These are phyloP conservation scores for Mycotypha africana DNA, from an alignment of 371 early-diverging fungal species.

Conservation along the genomic window DNA sequence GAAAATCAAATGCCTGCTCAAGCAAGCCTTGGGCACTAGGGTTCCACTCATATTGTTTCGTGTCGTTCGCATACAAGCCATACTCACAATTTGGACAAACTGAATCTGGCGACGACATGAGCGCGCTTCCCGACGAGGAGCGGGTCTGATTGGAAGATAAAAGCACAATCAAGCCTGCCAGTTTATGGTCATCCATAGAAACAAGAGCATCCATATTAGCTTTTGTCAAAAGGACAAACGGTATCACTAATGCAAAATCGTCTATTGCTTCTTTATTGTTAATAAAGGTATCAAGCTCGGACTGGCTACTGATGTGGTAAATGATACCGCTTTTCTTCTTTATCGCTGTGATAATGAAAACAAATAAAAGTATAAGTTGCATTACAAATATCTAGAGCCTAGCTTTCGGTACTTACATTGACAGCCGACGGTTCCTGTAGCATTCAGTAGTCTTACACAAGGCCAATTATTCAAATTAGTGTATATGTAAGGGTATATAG, in stretches of 20 bases:
- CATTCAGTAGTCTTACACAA: slow-evolving; percentile 57
- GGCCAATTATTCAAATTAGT: slow-evolving; percentile 50
- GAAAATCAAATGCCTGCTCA: slow-evolving; percentile 52
- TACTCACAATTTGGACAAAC: slow-evolving; percentile 68
- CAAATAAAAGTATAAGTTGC: too few relatives aligned
- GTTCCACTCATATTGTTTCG: slow-evolving; percentile 62
- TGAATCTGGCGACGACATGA: slow-evolving; percentile 50
- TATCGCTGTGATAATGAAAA: slow-evolving; percentile 13
- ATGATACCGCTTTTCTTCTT: slow-evolving; percentile 52
- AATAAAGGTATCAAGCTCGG: slow-evolving; percentile 24
- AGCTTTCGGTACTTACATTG: slow-evolving; percentile 48
- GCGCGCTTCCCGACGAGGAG: neutral
- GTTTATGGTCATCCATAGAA: slow-evolving; percentile 5
- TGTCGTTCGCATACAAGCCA: slow-evolving; percentile 60
- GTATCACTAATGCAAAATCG: slow-evolving; percentile 56
- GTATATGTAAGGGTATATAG: slow-evolving; percentile 46
- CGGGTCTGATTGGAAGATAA: slow-evolving; percentile 1
- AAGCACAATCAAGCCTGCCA: slow-evolving; percentile 25
- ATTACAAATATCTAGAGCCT: too few relatives aligned
- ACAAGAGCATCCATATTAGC: slow-evolving; percentile 17
- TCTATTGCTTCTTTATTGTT: slow-evolving; percentile 14
- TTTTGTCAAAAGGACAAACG: slow-evolving; percentile 53
- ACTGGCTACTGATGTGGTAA: slow-evolving; percentile 43
- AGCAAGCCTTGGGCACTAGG: slow-evolving; percentile 59
- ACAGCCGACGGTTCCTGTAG: slow-evolving; percentile 56